A percentile compares a stretch with the other conserved stretches of the same genome.
These are phyloP conservation scores for Pontederia crassipes DNA, from an alignment of 176 grass and related monocot genomes.

Conservation along the genomic window DNA sequence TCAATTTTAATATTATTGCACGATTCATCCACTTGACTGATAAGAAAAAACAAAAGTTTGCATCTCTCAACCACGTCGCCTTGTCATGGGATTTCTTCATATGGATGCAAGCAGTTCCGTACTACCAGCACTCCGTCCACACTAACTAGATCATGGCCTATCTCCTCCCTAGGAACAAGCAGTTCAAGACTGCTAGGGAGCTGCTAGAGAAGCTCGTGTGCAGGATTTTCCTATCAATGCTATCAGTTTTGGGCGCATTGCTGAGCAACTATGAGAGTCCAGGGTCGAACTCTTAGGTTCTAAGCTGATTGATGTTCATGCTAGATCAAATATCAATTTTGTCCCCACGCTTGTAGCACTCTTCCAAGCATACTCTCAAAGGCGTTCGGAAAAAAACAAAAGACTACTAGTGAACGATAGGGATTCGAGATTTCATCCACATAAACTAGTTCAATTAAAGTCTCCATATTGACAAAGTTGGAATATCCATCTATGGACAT, in stretches of 20 bases:
- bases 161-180: slow-evolving; percentile 19
- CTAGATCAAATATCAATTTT: slow-evolving; percentile 21
- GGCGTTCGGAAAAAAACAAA: background rate
- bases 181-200: slow-evolving; percentile 18
- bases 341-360: slow-evolving; percentile 47
- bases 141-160: slow-evolving; percentile 39
- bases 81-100: slow-evolving; percentile 39
- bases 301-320: slow-evolving; percentile 29
- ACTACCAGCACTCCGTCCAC: slow-evolving; percentile 34
- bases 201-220: slow-evolving; percentile 33
- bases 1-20: too few relatives aligned
- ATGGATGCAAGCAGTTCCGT: slow-evolving; percentile 25
- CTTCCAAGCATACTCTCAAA: slow-evolving; percentile 48
- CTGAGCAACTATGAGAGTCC: slow-evolving; percentile 6
- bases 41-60: too few relatives aligned
- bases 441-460: too few relatives aligned
- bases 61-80: slow-evolving; percentile 25
- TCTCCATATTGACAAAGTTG: too few relatives aligned
- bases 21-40: too few relatives aligned
- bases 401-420: too few relatives aligned
- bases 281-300: slow-evolving; percentile 23
- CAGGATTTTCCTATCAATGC: slow-evolving; percentile 29
- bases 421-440: too few relatives aligned
- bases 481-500: too few relatives aligned
- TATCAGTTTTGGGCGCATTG: slow-evolving; percentile 22